Evolutionary conservation across 768 basidiomycete genomes (phyloP).

Genomic region (Lactarius vividus): DNA sequence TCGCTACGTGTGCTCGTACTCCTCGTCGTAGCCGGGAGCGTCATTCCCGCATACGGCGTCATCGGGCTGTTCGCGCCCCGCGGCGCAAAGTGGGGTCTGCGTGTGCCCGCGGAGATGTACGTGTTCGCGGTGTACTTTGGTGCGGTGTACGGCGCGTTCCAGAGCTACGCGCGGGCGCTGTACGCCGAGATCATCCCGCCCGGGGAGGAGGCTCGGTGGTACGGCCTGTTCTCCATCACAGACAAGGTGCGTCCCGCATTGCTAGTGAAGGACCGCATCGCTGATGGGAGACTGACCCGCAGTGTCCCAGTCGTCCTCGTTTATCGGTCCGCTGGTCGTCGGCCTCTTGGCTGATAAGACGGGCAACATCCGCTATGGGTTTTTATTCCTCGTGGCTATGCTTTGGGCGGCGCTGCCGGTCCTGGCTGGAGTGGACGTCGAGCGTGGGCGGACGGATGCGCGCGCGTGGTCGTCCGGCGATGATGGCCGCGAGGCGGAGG

Average conservation of each 20-base stretch:
- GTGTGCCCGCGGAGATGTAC: conserved; percentile 83
- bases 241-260: conserved; percentile 58
- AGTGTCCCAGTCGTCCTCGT: conserved; percentile 73
- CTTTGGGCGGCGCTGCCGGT: conserved; percentile 79
- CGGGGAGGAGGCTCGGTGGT: conserved; percentile 89
- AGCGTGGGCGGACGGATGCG: conserved; percentile 57
- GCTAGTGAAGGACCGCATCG: not conserved
- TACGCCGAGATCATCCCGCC: conserved; percentile 86
- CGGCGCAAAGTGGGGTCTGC: conserved; percentile 57
- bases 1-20: conserved; percentile 65
- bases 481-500: not conserved
- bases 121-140: conserved; percentile 76
- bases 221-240: conserved; percentile 85
- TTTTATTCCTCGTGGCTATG: conserved; percentile 84
- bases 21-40: conserved; percentile 62
- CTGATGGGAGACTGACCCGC: not conserved
- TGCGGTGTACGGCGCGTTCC: conserved; percentile 84
- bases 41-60: conserved; percentile 79
- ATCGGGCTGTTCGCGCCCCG: conserved; percentile 69
- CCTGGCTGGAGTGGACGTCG: conserved; percentile 66
- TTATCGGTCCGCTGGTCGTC: conserved; percentile 87
- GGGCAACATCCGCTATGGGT: conserved; percentile 88
- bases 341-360: conserved; percentile 85
- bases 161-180: conserved; percentile 82
- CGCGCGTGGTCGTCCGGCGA: conserved; percentile 28